Evolutionary conservation across 108 stramenopile genomes (phyloP).

Genomic region (Epithemia pelagica): DNA sequence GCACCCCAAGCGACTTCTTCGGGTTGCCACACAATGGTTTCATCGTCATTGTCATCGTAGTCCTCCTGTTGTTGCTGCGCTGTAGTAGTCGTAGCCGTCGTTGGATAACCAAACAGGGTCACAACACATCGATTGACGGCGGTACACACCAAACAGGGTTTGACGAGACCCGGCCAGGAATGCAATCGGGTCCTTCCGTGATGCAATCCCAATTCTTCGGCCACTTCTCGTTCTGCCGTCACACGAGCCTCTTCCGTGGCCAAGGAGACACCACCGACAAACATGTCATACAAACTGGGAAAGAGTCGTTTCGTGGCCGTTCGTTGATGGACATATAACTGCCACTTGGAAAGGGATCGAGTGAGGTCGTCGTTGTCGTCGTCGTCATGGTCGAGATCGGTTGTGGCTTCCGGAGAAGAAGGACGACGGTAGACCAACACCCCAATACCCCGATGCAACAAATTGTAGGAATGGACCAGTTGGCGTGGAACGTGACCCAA

Average conservation of each 20-base stretch:
- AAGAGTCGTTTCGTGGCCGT: conserved; percentile 67
- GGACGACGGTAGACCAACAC: conserved; percentile 44
- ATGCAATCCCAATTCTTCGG: conserved; percentile 64
- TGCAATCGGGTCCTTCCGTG: conserved; percentile 16
- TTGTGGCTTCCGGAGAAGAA: conserved; percentile 5
- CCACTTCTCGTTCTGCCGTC: conserved; percentile 66
- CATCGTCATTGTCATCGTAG: no score
- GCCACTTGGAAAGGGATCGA: conserved; percentile 6
- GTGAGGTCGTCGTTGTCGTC: neutral
- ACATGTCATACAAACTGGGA: conserved; percentile 79
- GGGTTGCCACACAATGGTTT: conserved; percentile 60
- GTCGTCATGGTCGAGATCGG: neutral
- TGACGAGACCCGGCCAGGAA: conserved; percentile 17
- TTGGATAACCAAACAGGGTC: conserved; percentile 48
- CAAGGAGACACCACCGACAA: conserved; percentile 67
- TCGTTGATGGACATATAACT: conserved; percentile 63
- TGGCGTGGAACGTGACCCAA: conserved; percentile 46
- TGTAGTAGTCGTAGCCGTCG: conserved; percentile 22
- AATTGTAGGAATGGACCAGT: conserved; percentile 56
- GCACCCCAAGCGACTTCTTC: conserved; percentile 82
- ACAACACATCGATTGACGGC: conserved; percentile 78
- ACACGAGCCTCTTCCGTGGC: conserved; percentile 41
- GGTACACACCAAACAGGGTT: conserved; percentile 66
- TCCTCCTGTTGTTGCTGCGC: no score
- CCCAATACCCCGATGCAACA: conserved; percentile 74